These are phyloP conservation scores for Lodderomyces elongisporus DNA, from an alignment of 1,139 yeast genomes.

Conservation along the genomic window DNA sequence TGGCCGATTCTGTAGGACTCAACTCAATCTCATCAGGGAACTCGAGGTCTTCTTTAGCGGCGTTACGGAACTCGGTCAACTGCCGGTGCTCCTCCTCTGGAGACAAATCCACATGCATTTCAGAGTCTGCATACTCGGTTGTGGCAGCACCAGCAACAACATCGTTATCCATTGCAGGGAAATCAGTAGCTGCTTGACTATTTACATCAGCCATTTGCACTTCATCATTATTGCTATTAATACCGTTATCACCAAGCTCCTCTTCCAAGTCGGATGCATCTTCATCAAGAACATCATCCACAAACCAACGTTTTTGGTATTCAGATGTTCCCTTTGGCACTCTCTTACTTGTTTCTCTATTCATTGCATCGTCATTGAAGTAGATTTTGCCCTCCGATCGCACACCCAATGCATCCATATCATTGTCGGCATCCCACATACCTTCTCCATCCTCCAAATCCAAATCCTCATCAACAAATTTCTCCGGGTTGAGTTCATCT, in stretches of 20 bases:
- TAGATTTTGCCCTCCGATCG: slow-evolving; percentile 69
- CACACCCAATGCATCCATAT: slow-evolving; percentile 38
- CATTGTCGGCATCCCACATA: slow-evolving; percentile 22
- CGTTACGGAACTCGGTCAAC: slow-evolving; percentile 63
- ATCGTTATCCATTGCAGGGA: slow-evolving; percentile 25
- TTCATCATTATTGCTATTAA: slow-evolving; percentile 15
- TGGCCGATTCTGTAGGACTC: slow-evolving; percentile 69
- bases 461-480: slow-evolving; percentile 52
- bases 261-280: slow-evolving; percentile 49
- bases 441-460: slow-evolving; percentile 8
- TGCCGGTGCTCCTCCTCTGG: slow-evolving; percentile 84
- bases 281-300: slow-evolving; percentile 50
- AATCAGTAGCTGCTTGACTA: too few species aligned
- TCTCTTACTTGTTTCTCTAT: slow-evolving; percentile 27
- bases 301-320: slow-evolving; percentile 90
- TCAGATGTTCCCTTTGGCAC: slow-evolving; percentile 89
- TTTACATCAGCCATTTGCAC: slow-evolving; percentile 19
- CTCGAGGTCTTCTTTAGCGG: slow-evolving; percentile 79
- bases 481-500: slow-evolving; percentile 63
- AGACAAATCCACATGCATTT: slow-evolving; percentile 66
- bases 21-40: slow-evolving; percentile 95
- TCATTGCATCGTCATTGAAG: slow-evolving; percentile 40
- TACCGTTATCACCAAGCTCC: slow-evolving; percentile 19
- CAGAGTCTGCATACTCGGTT: slow-evolving; percentile 49
- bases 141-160: slow-evolving; percentile 26